Conservation (phyloP, 2,329 filamentous ascomycete species). For the Trichophyton rubrum region DNA sequence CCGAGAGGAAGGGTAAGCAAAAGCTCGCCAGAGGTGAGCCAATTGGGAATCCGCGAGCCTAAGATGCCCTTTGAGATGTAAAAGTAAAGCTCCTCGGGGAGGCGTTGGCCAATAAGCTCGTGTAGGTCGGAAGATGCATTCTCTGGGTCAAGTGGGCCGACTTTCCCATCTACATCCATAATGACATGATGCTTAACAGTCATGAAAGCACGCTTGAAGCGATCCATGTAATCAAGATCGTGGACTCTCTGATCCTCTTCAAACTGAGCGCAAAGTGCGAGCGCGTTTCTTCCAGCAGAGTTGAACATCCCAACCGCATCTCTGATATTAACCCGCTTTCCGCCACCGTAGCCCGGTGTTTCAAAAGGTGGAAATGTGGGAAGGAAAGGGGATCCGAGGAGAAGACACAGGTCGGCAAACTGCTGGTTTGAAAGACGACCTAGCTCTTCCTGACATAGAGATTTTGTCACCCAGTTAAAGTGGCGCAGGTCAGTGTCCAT, state of each 20-base stretch:
- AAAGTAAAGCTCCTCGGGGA: constrained; percentile 81
- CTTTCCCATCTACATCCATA: constrained; percentile 62
- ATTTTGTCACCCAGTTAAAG: constrained; percentile 54
- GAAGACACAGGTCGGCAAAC: constrained; percentile 72
- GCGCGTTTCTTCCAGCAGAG: constrained; percentile 52
- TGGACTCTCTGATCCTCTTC: constrained; percentile 63
- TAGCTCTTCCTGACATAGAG: constrained; percentile 57
- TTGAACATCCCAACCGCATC: constrained; percentile 70
- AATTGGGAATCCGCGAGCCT: constrained; percentile 64
- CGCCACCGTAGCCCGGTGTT: constrained; percentile 44
- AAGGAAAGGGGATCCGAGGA: constrained; percentile 71
- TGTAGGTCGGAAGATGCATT: constrained; percentile 71
- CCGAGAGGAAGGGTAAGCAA: constrained; percentile 74
- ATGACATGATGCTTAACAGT: constrained; percentile 79
- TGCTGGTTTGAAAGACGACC: constrained; percentile 52
- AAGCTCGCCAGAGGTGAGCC: constrained; percentile 68
- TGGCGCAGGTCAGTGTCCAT: constrained; percentile 46
- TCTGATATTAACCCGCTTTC: constrained; percentile 48
- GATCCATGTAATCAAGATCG: constrained; percentile 66
- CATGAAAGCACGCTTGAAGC: constrained; percentile 75
- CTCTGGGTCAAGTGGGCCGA: constrained; percentile 61
- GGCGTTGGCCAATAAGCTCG: constrained; percentile 76
- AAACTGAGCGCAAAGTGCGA: constrained; percentile 61
- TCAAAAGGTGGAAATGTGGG: constrained; percentile 66
- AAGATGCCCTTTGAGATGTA: constrained; percentile 79